phyloP scores from a whole-genome alignment of 2,329 filamentous ascomycete species.

The Fusarium subtropicale region DNA sequence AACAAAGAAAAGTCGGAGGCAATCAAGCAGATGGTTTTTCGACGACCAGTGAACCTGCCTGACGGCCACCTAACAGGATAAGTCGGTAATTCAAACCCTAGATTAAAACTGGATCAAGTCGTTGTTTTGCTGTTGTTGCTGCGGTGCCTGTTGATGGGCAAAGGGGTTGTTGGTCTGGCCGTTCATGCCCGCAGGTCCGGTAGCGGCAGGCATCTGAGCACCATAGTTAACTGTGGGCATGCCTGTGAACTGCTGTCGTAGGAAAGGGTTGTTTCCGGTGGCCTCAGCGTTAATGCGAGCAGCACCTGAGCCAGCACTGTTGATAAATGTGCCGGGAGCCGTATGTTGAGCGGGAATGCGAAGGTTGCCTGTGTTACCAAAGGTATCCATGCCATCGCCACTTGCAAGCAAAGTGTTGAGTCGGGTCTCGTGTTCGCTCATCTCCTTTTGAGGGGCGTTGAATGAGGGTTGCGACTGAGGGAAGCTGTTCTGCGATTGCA shows the following conservation, averaged over 20 bases:
- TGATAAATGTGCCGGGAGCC: slow-evolving; percentile 94
- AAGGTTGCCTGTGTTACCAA: slow-evolving; percentile 95
- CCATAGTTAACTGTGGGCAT: slow-evolving; percentile 71
- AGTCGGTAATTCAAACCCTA: slow-evolving; percentile 9
- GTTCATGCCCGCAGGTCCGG: slow-evolving; percentile 67
- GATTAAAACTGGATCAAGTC: slow-evolving; percentile 73
- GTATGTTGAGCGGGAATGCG: slow-evolving; percentile 97
- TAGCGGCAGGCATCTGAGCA: slow-evolving; percentile 63
- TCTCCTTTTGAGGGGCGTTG: slow-evolving; percentile 61
- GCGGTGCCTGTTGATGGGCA: slow-evolving; percentile 57
- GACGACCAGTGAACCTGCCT: slow-evolving; percentile 9
- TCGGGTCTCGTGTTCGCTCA: slow-evolving; percentile 74
- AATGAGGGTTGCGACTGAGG: slow-evolving; percentile 49
- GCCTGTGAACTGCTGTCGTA: slow-evolving; percentile 85
- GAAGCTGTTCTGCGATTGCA: slow-evolving; percentile 53
- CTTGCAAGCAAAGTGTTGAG: slow-evolving; percentile 88
- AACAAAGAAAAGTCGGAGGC: slow-evolving; percentile 31
- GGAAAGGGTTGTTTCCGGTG: slow-evolving; percentile 89
- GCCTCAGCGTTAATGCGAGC: slow-evolving; percentile 76
- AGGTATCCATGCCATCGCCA: slow-evolving; percentile 96
- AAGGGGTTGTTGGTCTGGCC: slow-evolving; percentile 70
- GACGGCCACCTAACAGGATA: slow-evolving; percentile 1
- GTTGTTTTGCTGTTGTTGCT: slow-evolving; percentile 63
- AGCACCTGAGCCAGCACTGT: slow-evolving; percentile 88
- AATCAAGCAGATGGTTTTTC: slow-evolving; percentile 23